Evolutionary conservation across 208 protist genomes (phyloP).

Genomic region (Acanthamoeba castellanii): DNA sequence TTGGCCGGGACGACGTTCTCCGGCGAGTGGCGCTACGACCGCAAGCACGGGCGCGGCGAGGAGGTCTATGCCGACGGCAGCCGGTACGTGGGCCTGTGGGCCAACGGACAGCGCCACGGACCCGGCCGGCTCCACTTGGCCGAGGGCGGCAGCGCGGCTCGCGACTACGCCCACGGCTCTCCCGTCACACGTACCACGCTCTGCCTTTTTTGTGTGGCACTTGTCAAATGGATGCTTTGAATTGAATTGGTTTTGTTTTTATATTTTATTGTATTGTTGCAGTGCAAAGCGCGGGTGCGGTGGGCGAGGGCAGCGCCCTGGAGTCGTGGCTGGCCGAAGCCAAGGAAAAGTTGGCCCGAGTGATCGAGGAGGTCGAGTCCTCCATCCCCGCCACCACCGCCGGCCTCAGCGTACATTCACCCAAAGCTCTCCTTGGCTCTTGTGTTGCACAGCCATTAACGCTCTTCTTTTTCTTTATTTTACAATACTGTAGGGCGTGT

Average conservation of each 20-base stretch:
- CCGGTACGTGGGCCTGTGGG: conserved; percentile 52
- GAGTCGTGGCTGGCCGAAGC: conserved; percentile 13
- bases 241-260: no score
- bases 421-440: no score
- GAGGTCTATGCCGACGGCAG: conserved; percentile 32
- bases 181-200: not conserved
- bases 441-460: no score
- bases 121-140: not conserved
- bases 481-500: not conserved
- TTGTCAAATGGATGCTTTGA: no score
- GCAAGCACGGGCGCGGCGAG: conserved; percentile 30
- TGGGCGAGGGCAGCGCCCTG: not conserved
- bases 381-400: not conserved
- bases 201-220: no score
- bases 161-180: not conserved
- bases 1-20: conserved; percentile 3
- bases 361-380: not conserved
- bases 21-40: conserved; percentile 44
- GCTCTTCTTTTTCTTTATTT: not conserved
- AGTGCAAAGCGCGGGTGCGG: not conserved
- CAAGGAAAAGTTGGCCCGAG: not conserved
- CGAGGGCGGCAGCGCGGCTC: not conserved
- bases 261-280: no score
- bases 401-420: not conserved
- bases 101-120: conserved; percentile 7